Conservation (phyloP, 192 early-diverging fungal genomes). For the Backusella mclennaniae region DNA sequence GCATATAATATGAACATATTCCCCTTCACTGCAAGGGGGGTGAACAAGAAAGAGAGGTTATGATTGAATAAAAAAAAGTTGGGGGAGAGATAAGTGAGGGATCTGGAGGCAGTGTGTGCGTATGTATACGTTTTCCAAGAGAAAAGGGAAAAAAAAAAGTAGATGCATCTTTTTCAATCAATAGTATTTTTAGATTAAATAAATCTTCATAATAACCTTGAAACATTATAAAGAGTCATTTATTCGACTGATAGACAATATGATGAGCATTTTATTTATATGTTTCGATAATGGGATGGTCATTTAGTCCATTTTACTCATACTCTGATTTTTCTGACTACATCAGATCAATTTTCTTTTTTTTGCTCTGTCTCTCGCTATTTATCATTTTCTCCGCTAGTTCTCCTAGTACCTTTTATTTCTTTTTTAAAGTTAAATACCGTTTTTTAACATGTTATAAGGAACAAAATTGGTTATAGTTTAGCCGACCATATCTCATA, state of each 20-base stretch:
- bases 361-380: background rate
- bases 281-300: background rate
- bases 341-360: background rate
- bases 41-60: background rate
- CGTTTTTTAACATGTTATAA: background rate
- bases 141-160: background rate
- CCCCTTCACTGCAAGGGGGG: slow-evolving; percentile 4
- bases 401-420: background rate
- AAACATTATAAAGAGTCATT: background rate
- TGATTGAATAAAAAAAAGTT: background rate
- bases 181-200: slow-evolving; percentile 1
- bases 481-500: background rate
- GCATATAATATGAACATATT: background rate
- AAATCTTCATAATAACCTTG: background rate
- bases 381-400: background rate
- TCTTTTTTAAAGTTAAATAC: background rate
- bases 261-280: background rate
- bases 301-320: background rate
- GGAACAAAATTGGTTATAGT: background rate
- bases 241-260: background rate
- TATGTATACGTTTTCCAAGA: background rate
- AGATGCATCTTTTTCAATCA: background rate
- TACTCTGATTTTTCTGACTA: background rate
- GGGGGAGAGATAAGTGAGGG: background rate
- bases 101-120: background rate